These are phyloP conservation scores for Penicillium sp. DNA, from an alignment of 2,329 filamentous ascomycete genomes.

Conservation along the genomic window DNA sequence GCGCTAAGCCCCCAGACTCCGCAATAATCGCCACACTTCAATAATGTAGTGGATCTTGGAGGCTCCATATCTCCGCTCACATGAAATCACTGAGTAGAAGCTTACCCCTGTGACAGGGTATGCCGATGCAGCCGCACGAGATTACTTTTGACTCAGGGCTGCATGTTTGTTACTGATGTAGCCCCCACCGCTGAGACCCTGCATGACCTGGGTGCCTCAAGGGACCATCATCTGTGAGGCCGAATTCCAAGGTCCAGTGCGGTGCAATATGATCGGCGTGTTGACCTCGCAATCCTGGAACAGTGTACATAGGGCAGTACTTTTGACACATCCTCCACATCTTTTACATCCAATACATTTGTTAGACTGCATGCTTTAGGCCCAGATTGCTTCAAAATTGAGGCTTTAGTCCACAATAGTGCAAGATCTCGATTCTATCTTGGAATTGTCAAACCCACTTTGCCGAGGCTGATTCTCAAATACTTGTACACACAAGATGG, in stretches of 20 bases:
- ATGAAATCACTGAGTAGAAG: not conserved
- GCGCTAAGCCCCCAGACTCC: not conserved
- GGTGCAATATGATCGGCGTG: not conserved
- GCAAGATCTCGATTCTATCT: not conserved
- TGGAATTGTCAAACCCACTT: not conserved
- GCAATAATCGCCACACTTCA: not conserved
- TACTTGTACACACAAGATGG: not conserved
- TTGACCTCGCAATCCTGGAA: not conserved
- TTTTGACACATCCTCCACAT: not conserved
- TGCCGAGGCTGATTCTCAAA: not conserved
- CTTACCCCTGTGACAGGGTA: not conserved
- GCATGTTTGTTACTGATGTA: not conserved
- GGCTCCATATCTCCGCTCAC: not conserved
- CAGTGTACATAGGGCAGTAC: not conserved
- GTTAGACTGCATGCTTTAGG: not conserved
- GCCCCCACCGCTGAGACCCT: not conserved
- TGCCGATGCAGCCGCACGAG: not conserved
- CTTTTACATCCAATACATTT: not conserved
- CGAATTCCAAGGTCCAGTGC: not conserved
- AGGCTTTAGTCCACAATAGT: not conserved
- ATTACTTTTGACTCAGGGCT: not conserved
- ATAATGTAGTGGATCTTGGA: slow-evolving; percentile 1
- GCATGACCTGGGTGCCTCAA: not conserved
- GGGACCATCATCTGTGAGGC: not conserved
- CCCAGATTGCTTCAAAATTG: not conserved